Percentiles rank a stretch among this genome's conserved stretches.
These are phyloP conservation scores for Stenogyne calaminthoides DNA, from an alignment of 305 asterid genomes.

Conservation along the genomic window DNA sequence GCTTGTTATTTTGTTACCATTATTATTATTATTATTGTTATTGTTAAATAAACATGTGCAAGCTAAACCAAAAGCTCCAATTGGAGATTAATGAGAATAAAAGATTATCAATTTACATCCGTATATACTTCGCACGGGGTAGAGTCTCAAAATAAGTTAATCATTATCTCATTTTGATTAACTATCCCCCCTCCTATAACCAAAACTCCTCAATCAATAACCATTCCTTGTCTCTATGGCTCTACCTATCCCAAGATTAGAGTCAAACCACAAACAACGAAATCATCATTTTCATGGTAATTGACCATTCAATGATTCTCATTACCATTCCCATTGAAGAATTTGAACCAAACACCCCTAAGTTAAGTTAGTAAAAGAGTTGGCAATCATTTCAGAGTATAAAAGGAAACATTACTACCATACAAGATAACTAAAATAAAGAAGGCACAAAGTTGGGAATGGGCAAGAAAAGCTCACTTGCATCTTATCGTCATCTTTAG, in stretches of 20 bases:
- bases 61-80: slow-evolving; percentile 8
- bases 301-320: not conserved
- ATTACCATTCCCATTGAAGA: not conserved
- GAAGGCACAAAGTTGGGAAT: slow-evolving; percentile 3
- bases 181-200: not conserved
- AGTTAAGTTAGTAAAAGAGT: not conserved
- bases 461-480: slow-evolving; percentile 53
- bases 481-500: slow-evolving; percentile 62
- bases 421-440: slow-evolving; percentile 13
- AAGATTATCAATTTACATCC: not conserved
- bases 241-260: not conserved
- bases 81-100: not conserved
- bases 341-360: not conserved
- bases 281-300: not conserved
- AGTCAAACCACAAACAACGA: not conserved
- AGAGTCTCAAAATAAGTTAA: not conserved
- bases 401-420: slow-evolving; percentile 2
- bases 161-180: not conserved
- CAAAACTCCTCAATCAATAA: not conserved
- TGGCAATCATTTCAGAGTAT: not conserved
- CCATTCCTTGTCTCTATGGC: too few species aligned
- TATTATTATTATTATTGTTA: slow-evolving; percentile 20
- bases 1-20: not conserved
- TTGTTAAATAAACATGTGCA: not conserved
- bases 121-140: not conserved